Base-by-base conservation (phyloP, 2,329 filamentous ascomycete genomes). In the Botrytis pseudocinerea region DNA sequence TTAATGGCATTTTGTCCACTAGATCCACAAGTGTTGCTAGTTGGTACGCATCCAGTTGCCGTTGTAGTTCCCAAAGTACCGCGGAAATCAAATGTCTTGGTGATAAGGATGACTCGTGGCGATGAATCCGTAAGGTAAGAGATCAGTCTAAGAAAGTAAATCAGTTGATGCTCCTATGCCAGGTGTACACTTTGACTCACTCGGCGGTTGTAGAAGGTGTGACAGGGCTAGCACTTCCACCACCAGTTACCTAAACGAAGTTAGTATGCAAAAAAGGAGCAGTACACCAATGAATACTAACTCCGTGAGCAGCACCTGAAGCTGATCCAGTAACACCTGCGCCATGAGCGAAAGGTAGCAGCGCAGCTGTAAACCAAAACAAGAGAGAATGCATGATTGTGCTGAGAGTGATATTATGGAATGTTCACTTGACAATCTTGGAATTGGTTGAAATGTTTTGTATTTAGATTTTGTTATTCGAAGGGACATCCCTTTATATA, bases 101-200 rank as follows among this genome's bases (percentile, higher is more conserved):
- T 84, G 59, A 91, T 83, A 72, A 90, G 83, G 76, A 91, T 90
- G 73, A 87, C 85, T 28, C 88, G 86, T 20, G 89, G 78, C 22
- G 83, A 79, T 70, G 80, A 81, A 80, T 89, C 87, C 18, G 83
- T 83, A 4, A 91, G 85, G 81, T 90, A 91, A 28, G 82, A 83
- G 62, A 82, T 87, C 62, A 83, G 86, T 28, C 80, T 83, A 25
- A 88, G 88, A 76, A 87, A 86, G 28, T 38, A 48, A 22, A 44
- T 70, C n/a, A 51, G 35, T 66, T 57, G 22, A n/a, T 1, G 7
- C 8, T 44, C 18, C n/a, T 54, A 25, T 4, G 18, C 22, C 40
- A 42, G 25, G 28, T 44, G 25, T 38, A 35, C 5, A 32, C 20
- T 16, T 51, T 32, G 42, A 28, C 61, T 54, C 16, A 71, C 69